Evolutionary conservation across 75 land plant species (phyloP), one percentile per base, ranked within the genome.

Genomic region (Pinus tabuliformis): DNA sequence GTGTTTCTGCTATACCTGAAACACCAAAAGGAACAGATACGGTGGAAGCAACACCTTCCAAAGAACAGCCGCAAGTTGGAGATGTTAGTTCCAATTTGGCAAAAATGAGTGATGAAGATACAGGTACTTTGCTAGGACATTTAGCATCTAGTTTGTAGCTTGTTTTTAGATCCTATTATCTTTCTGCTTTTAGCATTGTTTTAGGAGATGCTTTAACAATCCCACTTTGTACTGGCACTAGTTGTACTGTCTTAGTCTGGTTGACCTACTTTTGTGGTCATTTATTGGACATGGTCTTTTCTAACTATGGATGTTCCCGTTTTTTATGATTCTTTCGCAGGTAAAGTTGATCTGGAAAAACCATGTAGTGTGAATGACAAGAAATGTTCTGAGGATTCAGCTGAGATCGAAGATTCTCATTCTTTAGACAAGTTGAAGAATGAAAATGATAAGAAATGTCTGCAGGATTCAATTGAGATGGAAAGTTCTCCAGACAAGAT

Each of bases 401-500:
- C 42, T 42, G 22, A 7, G 49, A 20, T n/a, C 22, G 72, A 68
- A 42, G 72, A 68, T 68, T 68, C 72, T 42, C 22, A 1, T 37
- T 36, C 52, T 42, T 68, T 39, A 39, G 72, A 68, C 13, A 42
- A 20, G 6, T 11, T n/a, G 52, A 68, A 18, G 49, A 20, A 42
- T 42, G n/a, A 18, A 18, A 68, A 37, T n/a, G 72, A 68, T 12
- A 68, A 68, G 72, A 68, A 68, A 68, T 68, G 21, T 68, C 54
- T 45, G 0, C 49, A 42, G 24, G 72, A 68, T 68, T 68, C 72
- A 68, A 39, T 42, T n/a, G 72, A 68, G 21, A 37, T 11, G 11
- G 49, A 68, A 7, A 42, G 42, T 20, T 68, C 72, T 68, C 24
- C 80, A 59, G 87, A 84, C 56, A 89, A 79, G 52, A 33, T 96